Evolutionary conservation across 2,329 filamentous ascomycete species (phyloP).

Genomic region (Pseudocercospora crystallina): DNA sequence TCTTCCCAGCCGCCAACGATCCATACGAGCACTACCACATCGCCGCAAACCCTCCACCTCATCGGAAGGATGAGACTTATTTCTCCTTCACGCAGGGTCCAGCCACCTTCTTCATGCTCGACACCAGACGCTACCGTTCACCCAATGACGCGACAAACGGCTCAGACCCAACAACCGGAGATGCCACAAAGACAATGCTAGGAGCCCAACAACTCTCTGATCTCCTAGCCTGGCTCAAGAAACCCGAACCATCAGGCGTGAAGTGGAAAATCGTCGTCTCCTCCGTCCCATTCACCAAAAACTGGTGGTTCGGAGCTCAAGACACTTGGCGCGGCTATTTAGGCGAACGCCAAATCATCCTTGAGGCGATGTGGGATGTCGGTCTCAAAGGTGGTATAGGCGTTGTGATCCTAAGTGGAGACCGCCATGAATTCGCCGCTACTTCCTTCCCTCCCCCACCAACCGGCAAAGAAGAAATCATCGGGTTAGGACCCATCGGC

Average conservation of each 20-base stretch:
- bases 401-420: constrained; percentile 83
- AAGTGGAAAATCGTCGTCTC: constrained; percentile 93
- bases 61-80: constrained; percentile 67
- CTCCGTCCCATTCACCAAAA: constrained; percentile 93
- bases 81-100: constrained; percentile 89
- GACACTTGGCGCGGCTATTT: constrained; percentile 97
- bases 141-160: constrained; percentile 61
- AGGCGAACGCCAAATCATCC: constrained; percentile 70
- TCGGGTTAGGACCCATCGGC: constrained; percentile 28
- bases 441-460: constrained; percentile 66
- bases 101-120: constrained; percentile 90
- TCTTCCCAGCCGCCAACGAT: constrained; percentile 77
- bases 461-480: constrained; percentile 48
- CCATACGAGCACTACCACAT: constrained; percentile 87
- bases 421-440: constrained; percentile 95
- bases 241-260: constrained; percentile 71
- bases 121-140: constrained; percentile 83
- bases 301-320: constrained; percentile 83
- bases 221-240: constrained; percentile 72
- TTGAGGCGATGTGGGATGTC: constrained; percentile 90
- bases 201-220: constrained; percentile 76
- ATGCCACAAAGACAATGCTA: constrained; percentile 74
- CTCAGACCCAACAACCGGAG: constrained; percentile 51
- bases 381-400: constrained; percentile 68
- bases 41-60: constrained; percentile 73